A percentile compares a stretch with the other conserved stretches of the same genome.
phyloP scores from a whole-genome alignment of 768 basidiomycete species.

The Kwoniella shandongensis region DNA sequence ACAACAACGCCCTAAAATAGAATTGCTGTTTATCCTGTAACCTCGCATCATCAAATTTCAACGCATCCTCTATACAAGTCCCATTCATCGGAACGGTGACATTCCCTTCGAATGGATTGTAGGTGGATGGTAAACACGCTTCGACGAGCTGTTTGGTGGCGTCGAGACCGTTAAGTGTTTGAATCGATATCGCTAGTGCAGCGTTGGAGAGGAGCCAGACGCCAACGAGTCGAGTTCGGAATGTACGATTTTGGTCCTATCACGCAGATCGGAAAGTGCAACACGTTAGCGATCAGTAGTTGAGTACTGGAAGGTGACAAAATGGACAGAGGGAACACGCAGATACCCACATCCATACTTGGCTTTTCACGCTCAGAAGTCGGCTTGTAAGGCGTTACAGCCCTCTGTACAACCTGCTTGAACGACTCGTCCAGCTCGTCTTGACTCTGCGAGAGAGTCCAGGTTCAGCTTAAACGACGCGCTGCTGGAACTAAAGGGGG shows the following conservation, averaged over 20 bases:
- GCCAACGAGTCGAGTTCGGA: slow-evolving; percentile 48
- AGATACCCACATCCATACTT: slow-evolving; percentile 42
- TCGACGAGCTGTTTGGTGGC: slow-evolving; percentile 37
- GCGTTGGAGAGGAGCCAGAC: slow-evolving; percentile 51
- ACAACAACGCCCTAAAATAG: slow-evolving; percentile 45
- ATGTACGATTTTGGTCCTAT: slow-evolving; percentile 51
- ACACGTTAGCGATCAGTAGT: background rate
- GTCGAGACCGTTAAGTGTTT: slow-evolving; percentile 46
- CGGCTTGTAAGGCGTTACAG: slow-evolving; percentile 38
- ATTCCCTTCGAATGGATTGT: slow-evolving; percentile 26
- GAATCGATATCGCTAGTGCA: slow-evolving; percentile 47
- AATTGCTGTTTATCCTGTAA: slow-evolving; percentile 45
- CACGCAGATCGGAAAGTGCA: slow-evolving; percentile 1
- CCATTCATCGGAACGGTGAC: slow-evolving; percentile 39
- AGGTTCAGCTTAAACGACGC: background rate
- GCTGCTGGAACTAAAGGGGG: background rate
- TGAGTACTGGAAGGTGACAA: background rate
- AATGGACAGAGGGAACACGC: background rate
- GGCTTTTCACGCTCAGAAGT: slow-evolving; percentile 27
- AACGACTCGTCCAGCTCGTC: slow-evolving; percentile 85
- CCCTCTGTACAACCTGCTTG: slow-evolving; percentile 69
- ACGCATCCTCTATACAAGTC: slow-evolving; percentile 39
- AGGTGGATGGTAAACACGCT: slow-evolving; percentile 34
- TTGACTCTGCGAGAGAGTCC: slow-evolving; percentile 20
- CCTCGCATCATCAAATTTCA: slow-evolving; percentile 25